Conservation (phyloP, 148 eudicot species). For the Rheum nobile region DNA sequence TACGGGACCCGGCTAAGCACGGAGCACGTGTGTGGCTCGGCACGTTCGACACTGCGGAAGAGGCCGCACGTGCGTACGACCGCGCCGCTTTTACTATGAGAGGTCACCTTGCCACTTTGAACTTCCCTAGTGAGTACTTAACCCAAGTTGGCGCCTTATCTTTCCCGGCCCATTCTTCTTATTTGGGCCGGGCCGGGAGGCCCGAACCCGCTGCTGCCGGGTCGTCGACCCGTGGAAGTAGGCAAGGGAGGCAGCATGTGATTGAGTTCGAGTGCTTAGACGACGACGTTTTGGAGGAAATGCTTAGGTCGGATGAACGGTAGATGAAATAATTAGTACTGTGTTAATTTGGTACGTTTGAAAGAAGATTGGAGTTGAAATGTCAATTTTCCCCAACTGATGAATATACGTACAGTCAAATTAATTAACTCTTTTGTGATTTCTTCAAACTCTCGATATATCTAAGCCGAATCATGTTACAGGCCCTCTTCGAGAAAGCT, state of each 20-base stretch:
- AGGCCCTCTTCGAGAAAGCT: too few relatives aligned
- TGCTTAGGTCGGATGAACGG: conserved; percentile 2
- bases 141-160: background rate
- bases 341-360: background rate
- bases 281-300: conserved; percentile 7
- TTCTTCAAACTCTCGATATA: too few relatives aligned
- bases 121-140: conserved; percentile 5
- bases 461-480: too few relatives aligned
- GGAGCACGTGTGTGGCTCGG: conserved; percentile 6
- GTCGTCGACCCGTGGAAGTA: background rate
- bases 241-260: conserved; percentile 7
- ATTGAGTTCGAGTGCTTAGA: conserved; percentile 6
- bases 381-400: background rate
- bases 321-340: background rate
- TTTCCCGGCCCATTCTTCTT: background rate
- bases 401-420: background rate
- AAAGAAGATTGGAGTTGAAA: background rate
- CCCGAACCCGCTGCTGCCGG: background rate
- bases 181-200: background rate
- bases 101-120: conserved; percentile 2
- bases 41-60: background rate
- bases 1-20: background rate
- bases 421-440: too few relatives aligned
- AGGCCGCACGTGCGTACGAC: conserved; percentile 6
- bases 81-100: conserved; percentile 4